phyloP scores from a whole-genome alignment of 192 early-diverging fungal genomes.

The Funneliformis geosporum region DNA sequence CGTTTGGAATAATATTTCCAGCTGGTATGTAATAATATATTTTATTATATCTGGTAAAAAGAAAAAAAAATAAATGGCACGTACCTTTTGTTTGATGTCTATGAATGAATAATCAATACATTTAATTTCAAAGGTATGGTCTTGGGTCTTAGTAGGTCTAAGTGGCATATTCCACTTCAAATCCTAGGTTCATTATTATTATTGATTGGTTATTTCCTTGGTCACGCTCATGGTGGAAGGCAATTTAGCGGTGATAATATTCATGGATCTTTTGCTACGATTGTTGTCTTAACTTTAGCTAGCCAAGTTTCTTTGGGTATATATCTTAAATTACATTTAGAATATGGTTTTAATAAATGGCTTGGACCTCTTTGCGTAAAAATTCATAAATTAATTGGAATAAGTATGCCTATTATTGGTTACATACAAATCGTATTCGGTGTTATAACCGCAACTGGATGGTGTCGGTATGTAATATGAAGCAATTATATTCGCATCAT shows the following conservation, averaged over 20 bases:
- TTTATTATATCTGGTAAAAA: neutral
- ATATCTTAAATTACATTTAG: slow-evolving; percentile 64
- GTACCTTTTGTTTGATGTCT: neutral
- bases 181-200: slow-evolving; percentile 49
- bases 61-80: neutral
- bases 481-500: too few relatives aligned
- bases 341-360: slow-evolving; percentile 53
- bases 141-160: slow-evolving; percentile 55
- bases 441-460: slow-evolving; percentile 62
- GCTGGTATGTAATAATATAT: slow-evolving; percentile 2
- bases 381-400: slow-evolving; percentile 56
- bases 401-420: slow-evolving; percentile 53
- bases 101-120: neutral
- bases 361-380: slow-evolving; percentile 51
- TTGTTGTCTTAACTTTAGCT: slow-evolving; percentile 57
- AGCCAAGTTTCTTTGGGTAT: slow-evolving; percentile 55
- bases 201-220: slow-evolving; percentile 57
- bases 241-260: slow-evolving; percentile 62
- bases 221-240: slow-evolving; percentile 62
- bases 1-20: slow-evolving; percentile 25
- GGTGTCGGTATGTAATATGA: slow-evolving; percentile 46
- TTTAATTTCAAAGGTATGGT: slow-evolving; percentile 52
- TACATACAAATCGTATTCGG: slow-evolving; percentile 68
- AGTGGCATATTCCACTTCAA: slow-evolving; percentile 67
- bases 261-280: slow-evolving; percentile 63